Evolutionary conservation across 257 asterid species (phyloP).

Genomic region (Solanum peruvianum): DNA sequence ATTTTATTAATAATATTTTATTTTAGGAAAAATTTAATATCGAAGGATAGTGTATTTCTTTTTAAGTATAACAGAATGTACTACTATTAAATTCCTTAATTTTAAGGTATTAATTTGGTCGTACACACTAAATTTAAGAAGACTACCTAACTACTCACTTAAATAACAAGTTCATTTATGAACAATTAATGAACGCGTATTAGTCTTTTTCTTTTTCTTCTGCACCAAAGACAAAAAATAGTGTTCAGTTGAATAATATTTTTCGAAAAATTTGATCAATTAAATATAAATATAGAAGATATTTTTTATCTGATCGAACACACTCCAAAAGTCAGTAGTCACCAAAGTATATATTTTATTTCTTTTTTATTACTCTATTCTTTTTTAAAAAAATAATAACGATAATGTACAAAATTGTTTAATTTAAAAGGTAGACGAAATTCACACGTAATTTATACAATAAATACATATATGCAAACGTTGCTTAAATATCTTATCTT

Average conservation of each 20-base stretch:
- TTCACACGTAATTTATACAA: too few species aligned
- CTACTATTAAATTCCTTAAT: background rate
- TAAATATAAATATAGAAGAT: too few species aligned
- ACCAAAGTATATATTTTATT: background rate
- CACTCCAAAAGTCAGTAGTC: background rate
- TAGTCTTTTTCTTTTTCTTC: too few species aligned
- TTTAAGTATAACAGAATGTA: background rate
- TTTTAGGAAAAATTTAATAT: background rate
- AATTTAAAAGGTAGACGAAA: background rate
- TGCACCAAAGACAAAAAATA: background rate
- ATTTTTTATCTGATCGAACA: too few species aligned
- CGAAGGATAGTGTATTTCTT: background rate
- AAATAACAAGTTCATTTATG: background rate
- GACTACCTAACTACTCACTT: background rate
- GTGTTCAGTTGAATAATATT: background rate
- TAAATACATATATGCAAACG: too few species aligned
- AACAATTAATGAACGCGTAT: background rate
- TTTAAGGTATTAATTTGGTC: background rate
- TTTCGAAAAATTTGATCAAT: background rate
- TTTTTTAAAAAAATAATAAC: too few species aligned
- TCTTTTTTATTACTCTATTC: background rate
- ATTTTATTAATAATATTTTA: background rate
- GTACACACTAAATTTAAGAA: background rate
- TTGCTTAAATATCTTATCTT: background rate
- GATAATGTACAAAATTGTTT: background rate